Evolutionary conservation across 345 rosid species (phyloP).

Genomic region (Cardiospermum halicacabum): DNA sequence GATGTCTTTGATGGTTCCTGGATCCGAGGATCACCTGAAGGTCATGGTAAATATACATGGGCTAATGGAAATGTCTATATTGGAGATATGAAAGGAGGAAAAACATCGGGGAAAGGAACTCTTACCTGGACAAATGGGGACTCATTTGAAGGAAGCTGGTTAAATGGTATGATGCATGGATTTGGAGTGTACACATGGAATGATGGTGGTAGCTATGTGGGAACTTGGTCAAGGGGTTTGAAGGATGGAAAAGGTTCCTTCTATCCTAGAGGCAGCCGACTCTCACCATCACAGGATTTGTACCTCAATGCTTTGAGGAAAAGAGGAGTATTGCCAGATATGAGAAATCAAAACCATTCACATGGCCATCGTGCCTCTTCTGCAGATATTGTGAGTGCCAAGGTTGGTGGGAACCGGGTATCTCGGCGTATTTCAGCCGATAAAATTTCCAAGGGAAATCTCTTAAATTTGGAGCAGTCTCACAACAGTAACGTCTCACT

Average conservation of each 20-base stretch:
- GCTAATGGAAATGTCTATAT: conserved; percentile 68
- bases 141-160: conserved; percentile 92
- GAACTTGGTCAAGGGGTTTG: conserved; percentile 91
- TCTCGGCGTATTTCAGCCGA: conserved; percentile 34
- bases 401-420: conserved; percentile 39
- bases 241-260: conserved; percentile 97
- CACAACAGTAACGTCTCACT: conserved; percentile 62
- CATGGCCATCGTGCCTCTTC: conserved; percentile 61
- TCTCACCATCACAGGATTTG: conserved; percentile 62
- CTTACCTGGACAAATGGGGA: conserved; percentile 79
- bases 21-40: conserved; percentile 86
- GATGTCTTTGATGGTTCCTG: conserved; percentile 92
- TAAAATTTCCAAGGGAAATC: conserved; percentile 60
- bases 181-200: conserved; percentile 91
- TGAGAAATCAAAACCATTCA: conserved; percentile 60
- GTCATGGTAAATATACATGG: conserved; percentile 93
- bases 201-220: conserved; percentile 81
- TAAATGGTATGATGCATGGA: conserved; percentile 92
- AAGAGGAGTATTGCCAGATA: conserved; percentile 83
- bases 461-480: conserved; percentile 78
- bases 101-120: conserved; percentile 93
- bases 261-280: conserved; percentile 76
- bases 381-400: conserved; percentile 55
- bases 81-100: conserved; percentile 93
- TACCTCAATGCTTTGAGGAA: conserved; percentile 79